phyloP scores from a whole-genome alignment of 352 stramenopile genomes.

The Phytopythium montanum region DNA sequence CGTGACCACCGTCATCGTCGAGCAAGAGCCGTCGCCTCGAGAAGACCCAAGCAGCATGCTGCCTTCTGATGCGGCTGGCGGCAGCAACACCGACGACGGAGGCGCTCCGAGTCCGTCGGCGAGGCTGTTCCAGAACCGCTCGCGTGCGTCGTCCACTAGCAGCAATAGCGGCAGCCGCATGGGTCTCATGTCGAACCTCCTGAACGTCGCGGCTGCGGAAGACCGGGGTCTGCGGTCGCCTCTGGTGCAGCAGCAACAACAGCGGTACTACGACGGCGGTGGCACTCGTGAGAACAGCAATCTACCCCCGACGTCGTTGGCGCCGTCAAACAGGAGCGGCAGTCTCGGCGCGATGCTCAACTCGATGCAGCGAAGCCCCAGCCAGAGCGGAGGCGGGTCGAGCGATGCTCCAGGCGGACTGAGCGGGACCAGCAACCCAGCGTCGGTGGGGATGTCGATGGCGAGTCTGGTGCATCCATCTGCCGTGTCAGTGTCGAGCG shows the following conservation, averaged over 20 bases:
- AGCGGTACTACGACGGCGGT: constrained; percentile 35
- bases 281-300: constrained; percentile 15
- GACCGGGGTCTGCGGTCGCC: constrained; percentile 34
- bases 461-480: constrained; percentile 7
- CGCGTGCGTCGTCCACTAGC: constrained; percentile 11
- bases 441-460: constrained; percentile 13
- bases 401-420: not conserved
- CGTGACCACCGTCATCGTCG: constrained; percentile 24
- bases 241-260: constrained; percentile 38
- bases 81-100: constrained; percentile 6
- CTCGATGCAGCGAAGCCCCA: constrained; percentile 13
- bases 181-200: constrained; percentile 73
- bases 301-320: constrained; percentile 7
- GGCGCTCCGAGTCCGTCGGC: constrained; percentile 46
- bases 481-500: constrained; percentile 20
- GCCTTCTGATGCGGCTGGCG: constrained; percentile 1
- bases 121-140: constrained; percentile 45
- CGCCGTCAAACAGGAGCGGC: constrained; percentile 8
- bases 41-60: not conserved
- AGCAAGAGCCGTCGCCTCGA: constrained; percentile 33
- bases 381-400: not conserved
- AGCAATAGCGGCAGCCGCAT: constrained; percentile 41
- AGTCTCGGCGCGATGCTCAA: constrained; percentile 23
- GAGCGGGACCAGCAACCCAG: constrained; percentile 4
- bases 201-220: constrained; percentile 71